Conservation (phyloP, 257 asterid species). For the Echites panduratus region DNA sequence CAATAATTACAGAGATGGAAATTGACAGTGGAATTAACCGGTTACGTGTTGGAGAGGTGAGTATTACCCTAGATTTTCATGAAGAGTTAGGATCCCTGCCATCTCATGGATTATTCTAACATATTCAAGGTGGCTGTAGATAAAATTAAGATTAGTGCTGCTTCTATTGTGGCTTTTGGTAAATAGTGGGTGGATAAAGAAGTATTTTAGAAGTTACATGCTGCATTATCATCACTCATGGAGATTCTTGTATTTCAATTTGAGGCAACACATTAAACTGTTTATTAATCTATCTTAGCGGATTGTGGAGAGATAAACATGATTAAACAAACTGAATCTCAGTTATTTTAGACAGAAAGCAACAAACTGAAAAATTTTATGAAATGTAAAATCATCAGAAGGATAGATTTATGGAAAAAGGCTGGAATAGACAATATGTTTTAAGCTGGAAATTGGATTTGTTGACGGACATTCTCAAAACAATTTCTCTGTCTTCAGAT, state of each 20-base stretch:
- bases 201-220: neutral
- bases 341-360: neutral
- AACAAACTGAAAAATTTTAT: neutral
- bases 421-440: neutral
- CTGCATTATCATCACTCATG: neutral
- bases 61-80: conserved; percentile 4
- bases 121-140: neutral
- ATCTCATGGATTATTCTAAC: neutral
- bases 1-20: conserved; percentile 30
- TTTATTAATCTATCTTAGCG: neutral
- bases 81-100: neutral
- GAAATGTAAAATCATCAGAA: neutral
- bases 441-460: neutral
- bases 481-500: neutral
- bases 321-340: neutral
- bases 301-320: neutral
- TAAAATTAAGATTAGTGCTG: neutral
- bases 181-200: neutral
- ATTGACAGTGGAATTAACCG: conserved; percentile 23
- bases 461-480: neutral
- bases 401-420: neutral
- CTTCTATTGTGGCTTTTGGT: neutral
- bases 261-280: neutral
- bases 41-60: conserved; percentile 44
- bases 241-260: neutral